Evolutionary conservation across 2,329 filamentous ascomycete species (phyloP).

Genomic region (Neurospora sp.): DNA sequence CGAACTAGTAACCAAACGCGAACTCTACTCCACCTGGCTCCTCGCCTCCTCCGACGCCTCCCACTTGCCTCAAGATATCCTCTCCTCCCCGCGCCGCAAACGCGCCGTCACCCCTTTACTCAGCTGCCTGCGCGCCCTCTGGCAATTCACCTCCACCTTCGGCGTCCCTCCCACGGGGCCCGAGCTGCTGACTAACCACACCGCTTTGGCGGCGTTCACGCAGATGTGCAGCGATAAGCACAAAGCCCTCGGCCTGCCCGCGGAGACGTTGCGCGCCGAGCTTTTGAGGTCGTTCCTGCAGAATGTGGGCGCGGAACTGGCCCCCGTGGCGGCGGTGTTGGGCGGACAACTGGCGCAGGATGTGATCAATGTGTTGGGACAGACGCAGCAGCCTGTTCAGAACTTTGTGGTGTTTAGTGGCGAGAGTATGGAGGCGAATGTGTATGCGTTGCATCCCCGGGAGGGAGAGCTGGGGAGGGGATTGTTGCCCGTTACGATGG

Average conservation of each 20-base stretch:
- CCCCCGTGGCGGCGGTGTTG: constrained; percentile 78
- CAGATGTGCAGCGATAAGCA: constrained; percentile 69
- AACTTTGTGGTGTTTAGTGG: constrained; percentile 92
- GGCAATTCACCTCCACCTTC: constrained; percentile 65
- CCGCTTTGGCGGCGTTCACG: constrained; percentile 69
- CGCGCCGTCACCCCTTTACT: constrained; percentile 74
- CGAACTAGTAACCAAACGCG: constrained; percentile 85
- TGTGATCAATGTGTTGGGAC: constrained; percentile 89
- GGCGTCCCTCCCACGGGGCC: constrained; percentile 40
- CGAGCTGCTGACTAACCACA: constrained; percentile 29
- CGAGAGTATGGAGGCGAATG: constrained; percentile 63
- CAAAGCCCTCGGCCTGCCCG: constrained; percentile 59
- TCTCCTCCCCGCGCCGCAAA: constrained; percentile 56
- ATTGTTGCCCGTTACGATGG: constrained; percentile 6
- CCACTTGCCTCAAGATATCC: constrained; percentile 59
- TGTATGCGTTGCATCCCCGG: constrained; percentile 69
- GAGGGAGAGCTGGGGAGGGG: constrained; percentile 40
- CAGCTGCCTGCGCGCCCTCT: constrained; percentile 78
- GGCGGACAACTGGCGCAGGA: constrained; percentile 90
- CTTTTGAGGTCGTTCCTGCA: constrained; percentile 78
- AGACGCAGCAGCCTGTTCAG: constrained; percentile 88
- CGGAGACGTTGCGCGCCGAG: constrained; percentile 56
- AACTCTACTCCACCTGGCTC: constrained; percentile 79
- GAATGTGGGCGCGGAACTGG: constrained; percentile 74
- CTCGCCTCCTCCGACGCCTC: constrained; percentile 73